phyloP scores from a whole-genome alignment of 306 rosid genomes.

The Acacia melanoxylon region DNA sequence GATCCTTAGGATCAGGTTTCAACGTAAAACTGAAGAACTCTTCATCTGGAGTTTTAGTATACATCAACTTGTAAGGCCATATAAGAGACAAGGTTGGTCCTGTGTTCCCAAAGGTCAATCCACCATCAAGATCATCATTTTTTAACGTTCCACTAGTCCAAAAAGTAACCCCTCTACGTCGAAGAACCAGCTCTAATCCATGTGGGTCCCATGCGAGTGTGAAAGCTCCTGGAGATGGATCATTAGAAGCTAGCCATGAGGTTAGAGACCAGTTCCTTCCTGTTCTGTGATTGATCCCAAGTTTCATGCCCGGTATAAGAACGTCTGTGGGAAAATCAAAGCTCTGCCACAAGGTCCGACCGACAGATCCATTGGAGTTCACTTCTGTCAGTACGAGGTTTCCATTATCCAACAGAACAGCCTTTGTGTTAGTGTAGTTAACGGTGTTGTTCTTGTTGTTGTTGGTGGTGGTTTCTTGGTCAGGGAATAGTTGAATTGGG shows the following conservation, averaged over 20 bases:
- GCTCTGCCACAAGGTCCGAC: conserved; percentile 1
- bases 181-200: background rate
- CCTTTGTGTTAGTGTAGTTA: background rate
- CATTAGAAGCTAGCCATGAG: background rate
- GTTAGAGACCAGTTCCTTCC: background rate
- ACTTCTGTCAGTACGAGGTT: background rate
- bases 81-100: too few relatives aligned
- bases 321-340: background rate
- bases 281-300: background rate
- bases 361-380: background rate
- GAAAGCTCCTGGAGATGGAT: conserved; percentile 1
- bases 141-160: background rate
- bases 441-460: too few relatives aligned
- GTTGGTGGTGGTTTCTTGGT: background rate
- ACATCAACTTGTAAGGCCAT: background rate
- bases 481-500: background rate
- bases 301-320: background rate
- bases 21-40: background rate
- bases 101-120: background rate
- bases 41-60: background rate
- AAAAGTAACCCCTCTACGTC: background rate
- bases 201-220: background rate
- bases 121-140: background rate
- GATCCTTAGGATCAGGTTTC: background rate
- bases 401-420: background rate